Evolutionary conservation across 2,329 filamentous ascomycete species (phyloP).

Genomic region (Aspergillus bombycis): DNA sequence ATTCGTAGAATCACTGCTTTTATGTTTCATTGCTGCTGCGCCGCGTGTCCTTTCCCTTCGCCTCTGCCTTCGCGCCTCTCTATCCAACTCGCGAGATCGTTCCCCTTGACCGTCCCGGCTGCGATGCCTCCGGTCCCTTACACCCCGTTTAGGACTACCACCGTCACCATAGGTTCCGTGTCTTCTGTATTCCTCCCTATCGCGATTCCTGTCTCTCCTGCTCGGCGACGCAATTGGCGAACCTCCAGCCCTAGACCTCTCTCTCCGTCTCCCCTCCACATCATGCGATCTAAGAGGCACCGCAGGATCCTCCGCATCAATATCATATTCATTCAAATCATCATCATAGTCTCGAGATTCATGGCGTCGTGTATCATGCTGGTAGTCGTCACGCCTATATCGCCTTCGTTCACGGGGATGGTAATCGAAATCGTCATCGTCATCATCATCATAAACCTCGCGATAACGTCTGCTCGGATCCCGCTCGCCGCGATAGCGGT

Average conservation of each 20-base stretch:
- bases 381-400: slow-evolving; percentile 24
- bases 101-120: slow-evolving; percentile 20
- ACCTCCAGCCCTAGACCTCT: slow-evolving; percentile 37
- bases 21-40: slow-evolving; percentile 37
- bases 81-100: slow-evolving; percentile 24
- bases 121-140: slow-evolving; percentile 13
- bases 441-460: slow-evolving; percentile 27
- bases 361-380: slow-evolving; percentile 14
- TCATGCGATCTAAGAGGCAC: slow-evolving; percentile 11
- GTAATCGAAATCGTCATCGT: slow-evolving; percentile 26
- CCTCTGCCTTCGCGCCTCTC: slow-evolving; percentile 30
- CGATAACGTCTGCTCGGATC: slow-evolving; percentile 21
- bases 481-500: slow-evolving; percentile 31
- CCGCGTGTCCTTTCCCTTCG: slow-evolving; percentile 25
- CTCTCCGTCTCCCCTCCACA: slow-evolving; percentile 23
- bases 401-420: slow-evolving; percentile 23
- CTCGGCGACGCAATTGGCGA: slow-evolving; percentile 42
- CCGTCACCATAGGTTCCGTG: slow-evolving; percentile 32
- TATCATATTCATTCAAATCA: slow-evolving; percentile 22
- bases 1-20: slow-evolving; percentile 46
- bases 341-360: slow-evolving; percentile 11
- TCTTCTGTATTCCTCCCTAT: slow-evolving; percentile 37
- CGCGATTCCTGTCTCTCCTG: slow-evolving; percentile 35
- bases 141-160: slow-evolving; percentile 28
- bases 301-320: slow-evolving; percentile 16